Conservation (phyloP, 805 yeast species). For the Naumovozyma castellii region DNA sequence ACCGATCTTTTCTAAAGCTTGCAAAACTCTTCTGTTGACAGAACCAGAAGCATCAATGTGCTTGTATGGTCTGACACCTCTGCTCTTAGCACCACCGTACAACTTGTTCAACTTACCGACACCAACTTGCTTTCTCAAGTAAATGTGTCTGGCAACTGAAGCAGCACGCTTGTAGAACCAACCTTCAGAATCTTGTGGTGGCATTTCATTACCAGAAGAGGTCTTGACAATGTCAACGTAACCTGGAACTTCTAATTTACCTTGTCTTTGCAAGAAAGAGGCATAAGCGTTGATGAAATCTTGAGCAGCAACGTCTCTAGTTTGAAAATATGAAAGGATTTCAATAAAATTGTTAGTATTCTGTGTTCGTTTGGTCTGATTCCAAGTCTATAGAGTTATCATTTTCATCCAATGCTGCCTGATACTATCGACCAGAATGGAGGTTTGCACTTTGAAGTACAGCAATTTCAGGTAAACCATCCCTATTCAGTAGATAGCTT, state of each 20-base stretch:
- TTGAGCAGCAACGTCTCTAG: constrained; percentile 99
- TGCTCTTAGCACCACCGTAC: constrained; percentile 98
- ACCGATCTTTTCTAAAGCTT: constrained; percentile 95
- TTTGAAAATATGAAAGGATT: constrained; percentile 13
- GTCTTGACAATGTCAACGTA: constrained; percentile 99
- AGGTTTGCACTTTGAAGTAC: no score
- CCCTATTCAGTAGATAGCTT: no score
- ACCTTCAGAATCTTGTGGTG: constrained; percentile 98
- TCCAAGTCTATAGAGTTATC: background rate
- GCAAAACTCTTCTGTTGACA: constrained; percentile 95
- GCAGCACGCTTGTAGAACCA: constrained; percentile 99
- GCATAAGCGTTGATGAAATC: constrained; percentile 98
- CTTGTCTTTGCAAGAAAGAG: constrained; percentile 98
- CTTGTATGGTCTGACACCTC: constrained; percentile 96
- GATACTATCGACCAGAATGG: no score
- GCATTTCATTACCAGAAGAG: constrained; percentile 95
- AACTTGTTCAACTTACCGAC: constrained; percentile 96
- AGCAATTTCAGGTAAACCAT: no score
- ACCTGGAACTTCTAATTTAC: constrained; percentile 98
- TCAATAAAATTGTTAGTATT: constrained; percentile 19
- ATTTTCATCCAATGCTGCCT: no score
- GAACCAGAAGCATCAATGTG: constrained; percentile 99
- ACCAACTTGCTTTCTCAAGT: constrained; percentile 98
- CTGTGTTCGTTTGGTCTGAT: constrained; percentile 1
- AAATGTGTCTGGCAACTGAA: constrained; percentile 98